These are phyloP conservation scores for Oryza officinalis DNA, from an alignment of 176 grass and related monocot species.

Conservation along the genomic window DNA sequence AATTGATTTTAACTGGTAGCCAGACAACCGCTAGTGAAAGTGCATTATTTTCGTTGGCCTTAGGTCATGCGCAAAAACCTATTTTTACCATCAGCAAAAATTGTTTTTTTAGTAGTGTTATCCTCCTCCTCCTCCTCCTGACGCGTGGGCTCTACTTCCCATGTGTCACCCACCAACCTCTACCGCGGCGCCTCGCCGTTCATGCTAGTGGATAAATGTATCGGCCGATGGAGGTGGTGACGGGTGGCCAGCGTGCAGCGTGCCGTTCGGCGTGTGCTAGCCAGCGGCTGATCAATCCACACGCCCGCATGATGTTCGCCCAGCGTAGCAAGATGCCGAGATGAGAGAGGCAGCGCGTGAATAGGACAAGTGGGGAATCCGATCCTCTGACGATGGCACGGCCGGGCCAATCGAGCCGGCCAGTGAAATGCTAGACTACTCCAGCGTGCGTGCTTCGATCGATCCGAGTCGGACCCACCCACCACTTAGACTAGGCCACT, in stretches of 20 bases:
- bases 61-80: no score
- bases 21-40: no score
- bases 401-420: background rate
- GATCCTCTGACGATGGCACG: constrained; percentile 29
- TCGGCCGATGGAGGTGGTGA: background rate
- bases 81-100: no score
- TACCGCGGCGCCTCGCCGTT: no score
- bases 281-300: background rate
- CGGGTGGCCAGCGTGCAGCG: constrained; percentile 12
- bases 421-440: background rate
- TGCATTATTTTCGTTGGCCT: no score
- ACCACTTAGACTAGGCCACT: background rate
- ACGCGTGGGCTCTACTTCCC: background rate
- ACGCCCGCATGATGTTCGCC: no score
- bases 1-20: no score
- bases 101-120: no score
- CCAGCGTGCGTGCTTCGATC: no score
- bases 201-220: background rate
- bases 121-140: background rate
- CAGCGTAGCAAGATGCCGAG: no score
- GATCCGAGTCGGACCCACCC: background rate
- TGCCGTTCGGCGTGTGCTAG: background rate
- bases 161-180: constrained; percentile 14
- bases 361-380: constrained; percentile 31
- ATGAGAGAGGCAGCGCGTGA: background rate